Base-by-base conservation (phyloP, 106 monocot genomes). In the Acorus calamus region DNA sequence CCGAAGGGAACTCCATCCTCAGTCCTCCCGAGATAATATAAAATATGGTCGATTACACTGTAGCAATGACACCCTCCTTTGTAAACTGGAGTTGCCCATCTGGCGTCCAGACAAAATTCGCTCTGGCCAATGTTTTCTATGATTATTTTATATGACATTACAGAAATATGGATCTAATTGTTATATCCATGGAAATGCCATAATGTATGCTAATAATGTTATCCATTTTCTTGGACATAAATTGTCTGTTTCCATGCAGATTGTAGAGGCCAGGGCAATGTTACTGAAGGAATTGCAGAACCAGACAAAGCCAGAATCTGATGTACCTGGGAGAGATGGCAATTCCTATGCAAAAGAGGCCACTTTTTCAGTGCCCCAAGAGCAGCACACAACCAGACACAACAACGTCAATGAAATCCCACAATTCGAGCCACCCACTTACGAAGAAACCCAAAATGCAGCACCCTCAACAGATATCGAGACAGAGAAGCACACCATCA, bases 241-340 rank as follows among this genome's bases (percentile, higher is more conserved):
- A 28, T 28, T 28, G 28, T 28, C 28, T 28, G 28, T 28, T 3
- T 8, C 10, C 47, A 4, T 50, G 12, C 78, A 82, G 82, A 71
- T 82, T 67, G 82, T 78, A 42, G 71, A 82, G 71, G 78, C 78
- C 52, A 78, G 78, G 60, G 82, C 74, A 42, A 74, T 78, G 70
- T 50, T 77, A 56, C 54, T 76, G 43, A 78, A 78, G 12, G 56
- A 59, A 42, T 64, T 71, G 62, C 82, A 82, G 14, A 46, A 53
- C 45, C 74, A 58, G 57, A 47, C 50, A 49, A 78, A 63, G 42
- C 4, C 54, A 7, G 78, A 62, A 55, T 46, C 73, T 41, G 68
- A 70, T 10, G 46, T 14, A 41, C 4, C 42, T 7, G 5, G 2
- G 7, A 7, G 47, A 50, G 63, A 13, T 61, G 14, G 1, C 28